phyloP scores from a whole-genome alignment of 345 rosid species.

The Eucalyptus tenuipes region DNA sequence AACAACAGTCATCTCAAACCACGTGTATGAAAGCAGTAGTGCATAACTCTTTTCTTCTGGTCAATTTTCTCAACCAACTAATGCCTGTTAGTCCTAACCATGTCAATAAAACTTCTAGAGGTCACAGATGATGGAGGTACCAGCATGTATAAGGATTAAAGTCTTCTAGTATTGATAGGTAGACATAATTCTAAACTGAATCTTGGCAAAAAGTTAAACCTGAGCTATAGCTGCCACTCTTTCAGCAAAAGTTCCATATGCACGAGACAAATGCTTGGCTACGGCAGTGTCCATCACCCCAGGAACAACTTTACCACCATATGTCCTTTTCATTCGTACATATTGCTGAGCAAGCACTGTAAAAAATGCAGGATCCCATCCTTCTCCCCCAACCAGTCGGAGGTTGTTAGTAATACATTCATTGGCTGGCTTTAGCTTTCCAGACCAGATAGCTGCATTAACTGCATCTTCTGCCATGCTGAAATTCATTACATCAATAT shows the following conservation, averaged over 20 bases:
- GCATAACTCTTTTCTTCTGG: background rate
- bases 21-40: background rate
- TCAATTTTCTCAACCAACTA: background rate
- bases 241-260: constrained; percentile 81
- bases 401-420: constrained; percentile 55
- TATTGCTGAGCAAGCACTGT: constrained; percentile 84
- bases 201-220: constrained; percentile 16
- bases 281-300: constrained; percentile 80
- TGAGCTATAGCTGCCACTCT: constrained; percentile 87
- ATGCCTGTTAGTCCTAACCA: background rate
- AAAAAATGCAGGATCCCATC: constrained; percentile 86
- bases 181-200: background rate
- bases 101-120: background rate
- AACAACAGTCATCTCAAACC: background rate
- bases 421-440: constrained; percentile 54
- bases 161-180: background rate
- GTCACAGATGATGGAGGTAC: background rate
- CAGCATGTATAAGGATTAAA: background rate
- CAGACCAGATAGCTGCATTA: constrained; percentile 78
- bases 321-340: constrained; percentile 71
- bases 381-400: constrained; percentile 67
- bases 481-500: constrained; percentile 27
- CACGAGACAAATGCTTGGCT: constrained; percentile 89
- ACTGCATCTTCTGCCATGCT: constrained; percentile 99
- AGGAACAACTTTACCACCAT: constrained; percentile 74